Base-by-base conservation (phyloP, 1,284 basidiomycete genomes). In the Taiwanofungus camphoratus region DNA sequence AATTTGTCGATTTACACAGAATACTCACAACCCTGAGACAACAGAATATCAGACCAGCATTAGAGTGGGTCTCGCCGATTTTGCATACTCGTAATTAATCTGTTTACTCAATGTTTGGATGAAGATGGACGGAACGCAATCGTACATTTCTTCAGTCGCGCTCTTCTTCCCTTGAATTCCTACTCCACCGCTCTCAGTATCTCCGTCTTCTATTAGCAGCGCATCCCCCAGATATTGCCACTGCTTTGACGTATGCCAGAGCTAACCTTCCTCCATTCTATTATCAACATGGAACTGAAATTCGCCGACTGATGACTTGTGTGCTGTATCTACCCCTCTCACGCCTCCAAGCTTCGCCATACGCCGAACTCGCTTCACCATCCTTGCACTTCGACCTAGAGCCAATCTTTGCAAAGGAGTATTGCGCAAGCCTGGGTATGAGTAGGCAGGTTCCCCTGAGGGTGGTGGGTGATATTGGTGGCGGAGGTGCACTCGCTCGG, bases 381-480 rank as follows among this genome's bases (percentile, higher is more conserved):
- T 72, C 76, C 1, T 60, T 90, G 8, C 87, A 92, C 57, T 70
- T 77, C 15, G 84, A 89, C 42, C 69, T 97, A 16, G 82, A 87
- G 51, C 80, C 83, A 3, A 69, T 91, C 53, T 95, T 97, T 61
- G 81, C 82, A 19, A 83, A 82, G 51, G 94, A 96, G 57, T 98
- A 88, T 57, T 96, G 92, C 60, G 84, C 91, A 3, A 79, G 76
- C 52, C 68, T 92, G 22, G 87, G 87, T 3, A 87, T 94, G 81
- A 87, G 92, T 49, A 78, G 87, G 46, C 89, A 94, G 52, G 82
- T 91, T 9, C 90, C 92, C 0, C 70, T 98, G 33, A 73, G 85
- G 39, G 87, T 95, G 4, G 85, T 91, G 1, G 88, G 88, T 0
- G 91, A 94, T 57, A 84, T 97, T 39, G 94, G 94, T 1, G 90